Evolutionary conservation across 2,329 filamentous ascomycete genomes (phyloP), one percentile per base, ranked within the genome.

Genomic region (Bipolaris victoriae): DNA sequence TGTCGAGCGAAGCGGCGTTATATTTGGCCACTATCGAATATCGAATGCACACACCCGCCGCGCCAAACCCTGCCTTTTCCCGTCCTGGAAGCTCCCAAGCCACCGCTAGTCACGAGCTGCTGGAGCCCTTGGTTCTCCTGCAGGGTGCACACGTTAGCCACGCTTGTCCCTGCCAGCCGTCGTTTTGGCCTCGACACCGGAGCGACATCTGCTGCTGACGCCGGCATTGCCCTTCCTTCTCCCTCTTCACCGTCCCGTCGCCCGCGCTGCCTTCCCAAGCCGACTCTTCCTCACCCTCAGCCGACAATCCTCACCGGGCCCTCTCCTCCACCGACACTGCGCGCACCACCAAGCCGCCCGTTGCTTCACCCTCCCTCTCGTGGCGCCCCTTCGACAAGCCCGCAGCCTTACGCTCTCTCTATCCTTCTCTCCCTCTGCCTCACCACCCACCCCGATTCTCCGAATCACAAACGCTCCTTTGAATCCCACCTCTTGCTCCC

Each of bases 221-320:
- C 50, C 47, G 48, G 54, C 52, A 22, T 53, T 50, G 13, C 39
- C 37, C 37, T 40, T 40, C 37, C 49, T 44, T 41, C 11, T 50
- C 61, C 57, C 60, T 60, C 65, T 54, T 57, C 64, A 62, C 59
- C 55, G 58, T 60, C 41, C 49, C 48, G 53, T 52, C 52, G 43
- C 47, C 52, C 47, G 47, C 58, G 57, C 59, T 45, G 10, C n/a
- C 41, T 24, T 16, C 46, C 49, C 58, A 54, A 65, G 55, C 62
- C 58, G 54, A 63, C 55, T 35, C 59, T 58, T 57, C 59, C 56
- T 67, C 53, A 60, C 58, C 60, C 67, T 61, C 62, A 64, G 66
- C 64, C 67, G 74, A 75, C 75, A 75, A 76, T 67, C 55, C 59
- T 71, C 67, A 74, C 69, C 70, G 73, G 74, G 67, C 66, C 59